Base-by-base conservation (phyloP, 2,329 filamentous ascomycete genomes). In the Emmonsiellopsis sp. region DNA sequence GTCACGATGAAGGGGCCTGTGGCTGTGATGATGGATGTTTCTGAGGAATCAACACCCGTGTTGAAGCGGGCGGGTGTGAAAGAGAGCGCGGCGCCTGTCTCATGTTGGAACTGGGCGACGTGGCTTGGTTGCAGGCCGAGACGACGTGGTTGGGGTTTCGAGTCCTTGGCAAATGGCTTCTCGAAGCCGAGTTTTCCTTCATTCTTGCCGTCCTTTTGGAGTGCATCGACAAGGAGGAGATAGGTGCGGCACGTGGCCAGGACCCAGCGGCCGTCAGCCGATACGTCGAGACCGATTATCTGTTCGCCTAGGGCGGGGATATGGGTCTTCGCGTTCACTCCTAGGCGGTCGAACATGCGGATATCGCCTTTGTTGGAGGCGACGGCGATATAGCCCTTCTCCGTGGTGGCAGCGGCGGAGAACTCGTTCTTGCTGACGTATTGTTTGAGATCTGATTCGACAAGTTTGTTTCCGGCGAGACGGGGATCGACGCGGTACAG, bases 151-250 rank as follows among this genome's bases (percentile, higher is more conserved):
- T 95, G 89, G 1, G 93, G 93, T 71, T 98, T 98, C 16, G 85
- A 81, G 67, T 96, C 91, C 60, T 95, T 94, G 2, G 87, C 84
- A 64, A 98, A 98, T 0, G 89, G 78, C 68, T 87, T 91, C 72
- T 98, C 91, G 66, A 98, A 98, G 1, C 93, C 93, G n/a, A 98
- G 84, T 72, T 95, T 95, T 66, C 93, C 93, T 66, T 93, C 89
- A 60, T 97, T 95, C 78, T 96, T 97, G 68, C 93, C 93, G 1
- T 85, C 81, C 66, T 93, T 90, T 66, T 98, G 93, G 62, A 92
- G 73, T 0, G 90, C 83, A 65, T 98, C 93, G 58, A 98, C 89
- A 57, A 98, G 85, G 7, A 98, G 82, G 10, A 98, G 82, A 67
- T 97, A 98, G 3, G 92, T 98, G 45, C 87, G 84, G 63, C 92